Conservation (phyloP, 2,329 filamentous ascomycete genomes). For the Pseudogymnoascus sp. region DNA sequence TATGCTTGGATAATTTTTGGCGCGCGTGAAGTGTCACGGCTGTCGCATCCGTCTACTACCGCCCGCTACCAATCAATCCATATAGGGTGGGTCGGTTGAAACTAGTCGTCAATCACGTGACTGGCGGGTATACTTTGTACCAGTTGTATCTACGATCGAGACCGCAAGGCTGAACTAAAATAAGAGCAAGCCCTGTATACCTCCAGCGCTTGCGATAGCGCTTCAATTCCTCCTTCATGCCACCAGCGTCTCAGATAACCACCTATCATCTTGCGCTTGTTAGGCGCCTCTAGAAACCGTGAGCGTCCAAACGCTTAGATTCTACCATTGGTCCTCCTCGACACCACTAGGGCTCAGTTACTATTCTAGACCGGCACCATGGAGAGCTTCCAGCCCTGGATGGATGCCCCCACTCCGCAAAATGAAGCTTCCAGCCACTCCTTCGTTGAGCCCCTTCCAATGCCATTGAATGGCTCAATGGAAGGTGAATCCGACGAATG, state of each 20-base stretch:
- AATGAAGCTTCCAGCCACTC: constrained; percentile 4
- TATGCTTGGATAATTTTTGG: background rate
- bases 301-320: background rate
- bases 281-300: background rate
- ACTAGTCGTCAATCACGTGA: background rate
- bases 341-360: background rate
- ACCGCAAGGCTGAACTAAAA: background rate
- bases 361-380: background rate
- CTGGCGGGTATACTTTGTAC: background rate
- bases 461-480: background rate
- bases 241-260: background rate
- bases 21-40: background rate
- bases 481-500: constrained; percentile 54
- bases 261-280: background rate
- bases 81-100: background rate
- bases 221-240: background rate
- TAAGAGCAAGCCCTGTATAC: background rate
- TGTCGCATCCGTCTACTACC: background rate
- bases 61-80: background rate
- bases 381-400: constrained; percentile 1
- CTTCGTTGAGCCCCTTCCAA: background rate
- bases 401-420: constrained; percentile 3
- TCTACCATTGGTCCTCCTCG: background rate
- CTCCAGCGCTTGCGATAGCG: background rate
- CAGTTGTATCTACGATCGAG: background rate